Evolutionary conservation across 345 rosid species (phyloP).

Genomic region (Aquilaria sinensis): DNA sequence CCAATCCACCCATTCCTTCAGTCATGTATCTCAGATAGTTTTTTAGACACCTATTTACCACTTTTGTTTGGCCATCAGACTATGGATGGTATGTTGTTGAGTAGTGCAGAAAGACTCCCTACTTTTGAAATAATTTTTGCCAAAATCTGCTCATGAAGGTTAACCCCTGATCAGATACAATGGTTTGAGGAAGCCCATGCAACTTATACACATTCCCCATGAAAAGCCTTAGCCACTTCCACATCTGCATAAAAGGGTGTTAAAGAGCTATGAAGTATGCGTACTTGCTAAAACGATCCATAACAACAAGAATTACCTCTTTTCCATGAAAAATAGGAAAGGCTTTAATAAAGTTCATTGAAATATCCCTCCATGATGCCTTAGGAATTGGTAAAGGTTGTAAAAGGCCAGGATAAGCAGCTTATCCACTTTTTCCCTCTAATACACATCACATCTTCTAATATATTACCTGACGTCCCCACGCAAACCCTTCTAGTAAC

Average conservation of each 20-base stretch:
- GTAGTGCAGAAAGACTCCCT: background rate
- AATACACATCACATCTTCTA: no score
- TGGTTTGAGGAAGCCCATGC: background rate
- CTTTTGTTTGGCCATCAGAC: background rate
- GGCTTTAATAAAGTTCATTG: background rate
- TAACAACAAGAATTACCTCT: background rate
- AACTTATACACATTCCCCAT: background rate
- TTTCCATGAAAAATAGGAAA: constrained; percentile 5
- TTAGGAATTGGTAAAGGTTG: background rate
- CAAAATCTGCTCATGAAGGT: background rate
- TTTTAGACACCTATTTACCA: background rate
- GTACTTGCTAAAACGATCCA: background rate
- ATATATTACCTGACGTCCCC: background rate
- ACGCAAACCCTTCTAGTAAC: background rate
- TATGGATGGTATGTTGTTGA: background rate
- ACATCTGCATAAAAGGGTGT: background rate
- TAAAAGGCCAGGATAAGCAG: background rate
- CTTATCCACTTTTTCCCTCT: no score
- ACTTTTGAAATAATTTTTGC: background rate
- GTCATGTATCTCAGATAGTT: background rate
- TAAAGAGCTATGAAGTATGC: background rate
- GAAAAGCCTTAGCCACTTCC: background rate
- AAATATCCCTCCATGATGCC: background rate
- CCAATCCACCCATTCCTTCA: background rate
- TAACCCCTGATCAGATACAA: background rate